Evolutionary conservation across 2,329 filamentous ascomycete species (phyloP).

Genomic region (Verticillium nonalfalfae): DNA sequence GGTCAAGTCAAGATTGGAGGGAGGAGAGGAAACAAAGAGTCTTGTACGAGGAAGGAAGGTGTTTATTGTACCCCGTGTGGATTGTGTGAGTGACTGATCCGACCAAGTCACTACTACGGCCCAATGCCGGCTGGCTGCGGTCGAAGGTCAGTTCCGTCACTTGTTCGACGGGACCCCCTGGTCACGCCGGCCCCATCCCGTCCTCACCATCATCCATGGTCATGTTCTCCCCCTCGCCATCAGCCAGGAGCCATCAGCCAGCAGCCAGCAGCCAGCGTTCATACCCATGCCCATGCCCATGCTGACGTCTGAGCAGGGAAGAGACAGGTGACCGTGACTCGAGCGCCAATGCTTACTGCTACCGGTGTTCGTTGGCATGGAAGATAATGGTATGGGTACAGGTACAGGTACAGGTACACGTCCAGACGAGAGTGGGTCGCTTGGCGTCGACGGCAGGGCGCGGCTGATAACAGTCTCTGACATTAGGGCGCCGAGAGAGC

Average conservation of each 20-base stretch:
- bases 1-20: background rate
- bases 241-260: too few relatives aligned
- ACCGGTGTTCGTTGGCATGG: too few relatives aligned
- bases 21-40: background rate
- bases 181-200: too few relatives aligned
- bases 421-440: background rate
- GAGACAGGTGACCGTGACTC: slow-evolving; percentile 7
- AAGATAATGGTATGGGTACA: too few relatives aligned
- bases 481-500: background rate
- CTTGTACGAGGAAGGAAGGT: background rate
- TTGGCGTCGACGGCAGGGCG: background rate
- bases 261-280: too few relatives aligned
- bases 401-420: background rate
- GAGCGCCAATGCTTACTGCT: slow-evolving; percentile 4
- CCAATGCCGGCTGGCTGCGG: slow-evolving; percentile 1
- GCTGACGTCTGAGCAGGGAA: background rate
- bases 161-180: too few relatives aligned
- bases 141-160: background rate
- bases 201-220: background rate
- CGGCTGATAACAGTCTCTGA: background rate
- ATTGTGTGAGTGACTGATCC: background rate
- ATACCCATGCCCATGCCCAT: background rate
- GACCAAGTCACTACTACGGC: background rate
- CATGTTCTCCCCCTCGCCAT: too few relatives aligned
- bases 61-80: background rate